phyloP scores from a whole-genome alignment of 2,329 filamentous ascomycete genomes.

The Cytospora leucostoma region DNA sequence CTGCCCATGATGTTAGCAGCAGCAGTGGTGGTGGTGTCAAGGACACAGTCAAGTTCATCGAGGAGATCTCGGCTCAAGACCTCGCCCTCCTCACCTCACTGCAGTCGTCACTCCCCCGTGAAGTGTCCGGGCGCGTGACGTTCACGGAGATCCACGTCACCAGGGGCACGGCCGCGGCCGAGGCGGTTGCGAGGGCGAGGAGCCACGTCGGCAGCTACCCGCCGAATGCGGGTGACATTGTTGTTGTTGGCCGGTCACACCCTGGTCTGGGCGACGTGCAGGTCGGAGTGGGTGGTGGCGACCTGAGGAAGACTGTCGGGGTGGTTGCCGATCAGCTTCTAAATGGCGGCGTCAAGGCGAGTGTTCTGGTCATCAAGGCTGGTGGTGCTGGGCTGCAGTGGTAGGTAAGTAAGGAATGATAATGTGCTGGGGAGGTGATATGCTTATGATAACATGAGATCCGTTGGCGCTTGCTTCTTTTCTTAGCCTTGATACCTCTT shows the following conservation, averaged over 20 bases:
- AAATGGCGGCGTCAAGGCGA: constrained; percentile 61
- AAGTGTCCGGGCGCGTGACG: constrained; percentile 38
- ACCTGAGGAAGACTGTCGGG: constrained; percentile 57
- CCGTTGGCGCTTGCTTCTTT: background rate
- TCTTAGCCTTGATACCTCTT: background rate
- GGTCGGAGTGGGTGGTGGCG: constrained; percentile 36
- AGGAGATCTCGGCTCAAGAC: constrained; percentile 40
- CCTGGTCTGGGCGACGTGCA: constrained; percentile 33
- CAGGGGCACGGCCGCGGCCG: constrained; percentile 42
- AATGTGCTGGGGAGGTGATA: too few species aligned
- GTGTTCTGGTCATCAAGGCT: constrained; percentile 39
- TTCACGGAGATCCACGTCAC: constrained; percentile 55
- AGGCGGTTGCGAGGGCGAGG: constrained; percentile 55
- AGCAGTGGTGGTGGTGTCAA: constrained; percentile 27
- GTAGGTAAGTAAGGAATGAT: background rate
- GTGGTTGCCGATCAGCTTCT: constrained; percentile 62
- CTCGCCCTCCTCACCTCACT: constrained; percentile 39
- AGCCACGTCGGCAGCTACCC: constrained; percentile 61
- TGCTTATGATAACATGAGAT: too few species aligned
- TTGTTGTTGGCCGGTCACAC: constrained; percentile 64
- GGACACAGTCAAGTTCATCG: constrained; percentile 31
- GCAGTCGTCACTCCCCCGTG: constrained; percentile 38
- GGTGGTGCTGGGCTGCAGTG: constrained; percentile 21
- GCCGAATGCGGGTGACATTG: constrained; percentile 69
- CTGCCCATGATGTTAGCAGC: constrained; percentile 15